A percentile compares a stretch with the other conserved stretches of the same genome.
Conservation (phyloP, 108 stramenopile species). For the Schizochytrium sp. region DNA sequence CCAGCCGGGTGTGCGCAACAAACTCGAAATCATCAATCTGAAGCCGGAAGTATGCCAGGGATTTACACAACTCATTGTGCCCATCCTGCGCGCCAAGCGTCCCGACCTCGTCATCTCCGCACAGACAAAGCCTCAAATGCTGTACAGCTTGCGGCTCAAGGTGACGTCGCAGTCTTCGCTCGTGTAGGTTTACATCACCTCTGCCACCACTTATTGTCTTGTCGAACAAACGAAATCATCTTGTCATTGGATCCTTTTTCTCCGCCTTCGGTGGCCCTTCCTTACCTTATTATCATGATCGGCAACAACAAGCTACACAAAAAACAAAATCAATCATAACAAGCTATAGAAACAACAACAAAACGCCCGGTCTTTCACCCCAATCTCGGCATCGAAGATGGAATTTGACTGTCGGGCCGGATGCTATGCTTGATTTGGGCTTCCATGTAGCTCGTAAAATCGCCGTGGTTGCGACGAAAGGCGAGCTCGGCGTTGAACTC, state of each 20-base stretch:
- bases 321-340: too few species aligned
- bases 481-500: background rate
- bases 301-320: too few species aligned
- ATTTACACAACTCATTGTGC: background rate
- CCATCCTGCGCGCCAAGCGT: background rate
- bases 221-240: background rate
- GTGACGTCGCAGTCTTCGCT: background rate
- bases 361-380: too few species aligned
- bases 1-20: background rate
- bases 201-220: background rate
- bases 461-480: background rate
- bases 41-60: background rate
- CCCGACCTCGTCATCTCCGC: background rate
- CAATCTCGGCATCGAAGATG: too few species aligned
- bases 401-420: too few species aligned
- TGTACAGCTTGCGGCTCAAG: background rate
- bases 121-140: background rate
- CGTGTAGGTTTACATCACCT: background rate
- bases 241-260: background rate
- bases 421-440: background rate
- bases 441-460: background rate
- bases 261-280: too few species aligned
- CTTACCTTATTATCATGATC: too few species aligned
- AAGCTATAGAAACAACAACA: too few species aligned
- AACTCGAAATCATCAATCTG: background rate